Evolutionary conservation across 257 asterid species (phyloP), one percentile per base, ranked within the genome.

Genomic region (Solanum dulcamara): DNA sequence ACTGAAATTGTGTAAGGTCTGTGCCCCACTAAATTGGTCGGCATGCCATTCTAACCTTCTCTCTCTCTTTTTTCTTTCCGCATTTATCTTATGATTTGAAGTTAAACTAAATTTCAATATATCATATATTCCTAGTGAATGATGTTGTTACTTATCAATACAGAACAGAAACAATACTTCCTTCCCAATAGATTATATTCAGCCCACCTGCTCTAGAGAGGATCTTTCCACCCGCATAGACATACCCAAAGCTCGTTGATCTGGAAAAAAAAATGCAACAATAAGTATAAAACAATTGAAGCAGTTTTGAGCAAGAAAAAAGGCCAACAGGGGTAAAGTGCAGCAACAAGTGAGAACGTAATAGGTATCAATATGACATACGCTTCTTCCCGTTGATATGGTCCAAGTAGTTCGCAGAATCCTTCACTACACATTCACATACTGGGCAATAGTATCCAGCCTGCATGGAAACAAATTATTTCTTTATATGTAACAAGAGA

Each of bases 201-300:
- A 86, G 81, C 90, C 81, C 57, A 96, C 99, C 97, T 97, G 99
- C 92, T 97, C 94, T 86, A 97, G 90, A 28, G 98, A 93, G 86
- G 99, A 94, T 87, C 99, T 90, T 88, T 97, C 99, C 86, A 93
- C 90, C 84, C 99, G 94, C 99, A 97, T 97, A 64, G 99, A 97
- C 99, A 97, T 97, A 68, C 99, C 99, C 95, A 97, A 88, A 85
- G 99, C 99, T 90, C 99, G 95, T 93, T 97, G 99, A 91, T 95
- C 99, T 97, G 87, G 46, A 83, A 72, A 83, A 57, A 50, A 79
- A 24, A 79, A 46, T 28, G 30, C 42, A 46, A 15, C 30, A 28
- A 79, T 17, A 32, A 28, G 83, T 28, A 17, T 17, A 26, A 48
- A 48, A 79, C 28, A 38, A 28, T 17, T 9, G 38, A 79, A 48